Conservation (phyloP, 2,329 filamentous ascomycete genomes). For the Diaporthe sp. region DNA sequence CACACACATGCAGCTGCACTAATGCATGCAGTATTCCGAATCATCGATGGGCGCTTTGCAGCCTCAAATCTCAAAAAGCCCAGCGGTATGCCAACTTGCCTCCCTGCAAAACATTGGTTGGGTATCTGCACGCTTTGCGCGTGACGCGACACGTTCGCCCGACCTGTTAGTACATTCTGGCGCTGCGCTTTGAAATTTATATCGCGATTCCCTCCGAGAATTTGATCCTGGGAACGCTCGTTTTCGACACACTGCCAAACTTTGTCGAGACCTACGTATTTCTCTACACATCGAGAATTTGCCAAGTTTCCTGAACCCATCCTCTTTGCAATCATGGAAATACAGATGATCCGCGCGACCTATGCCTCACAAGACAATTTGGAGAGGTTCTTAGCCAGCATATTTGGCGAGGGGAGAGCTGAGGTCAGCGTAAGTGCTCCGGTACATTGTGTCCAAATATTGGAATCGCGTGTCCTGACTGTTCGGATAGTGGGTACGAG, state of each 20-base stretch:
- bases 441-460: no score
- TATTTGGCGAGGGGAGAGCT: neutral
- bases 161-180: neutral
- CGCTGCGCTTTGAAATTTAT: neutral
- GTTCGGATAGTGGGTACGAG: neutral
- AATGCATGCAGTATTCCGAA: conserved; percentile 16
- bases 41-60: neutral
- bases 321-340: neutral
- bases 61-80: neutral
- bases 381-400: neutral
- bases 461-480: neutral
- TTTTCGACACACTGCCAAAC: neutral
- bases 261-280: neutral
- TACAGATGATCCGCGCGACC: neutral
- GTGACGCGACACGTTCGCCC: neutral
- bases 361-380: neutral
- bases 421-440: neutral
- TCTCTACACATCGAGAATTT: neutral
- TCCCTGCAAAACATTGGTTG: neutral
- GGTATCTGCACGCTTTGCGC: neutral
- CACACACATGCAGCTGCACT: neutral
- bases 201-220: neutral
- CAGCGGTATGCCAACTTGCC: neutral
- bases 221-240: neutral
- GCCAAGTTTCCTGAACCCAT: neutral